Conservation (phyloP, 306 rosid species). For the Gleditsia sinensis region DNA sequence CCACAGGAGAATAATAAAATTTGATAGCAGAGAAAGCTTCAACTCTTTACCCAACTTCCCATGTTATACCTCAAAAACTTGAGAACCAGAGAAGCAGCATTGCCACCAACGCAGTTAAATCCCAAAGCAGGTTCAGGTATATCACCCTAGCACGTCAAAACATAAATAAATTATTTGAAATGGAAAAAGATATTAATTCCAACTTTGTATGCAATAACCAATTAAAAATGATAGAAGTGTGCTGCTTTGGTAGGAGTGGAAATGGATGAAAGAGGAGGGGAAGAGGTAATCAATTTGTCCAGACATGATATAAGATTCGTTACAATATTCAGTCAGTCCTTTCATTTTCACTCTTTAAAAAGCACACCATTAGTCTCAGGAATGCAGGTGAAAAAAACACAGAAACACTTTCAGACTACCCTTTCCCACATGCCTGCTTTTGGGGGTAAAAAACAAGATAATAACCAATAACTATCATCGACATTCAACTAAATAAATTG, state of each 20-base stretch:
- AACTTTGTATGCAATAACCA: neutral
- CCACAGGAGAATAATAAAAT: slow-evolving; percentile 13
- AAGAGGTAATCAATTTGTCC: neutral
- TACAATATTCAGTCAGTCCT: neutral
- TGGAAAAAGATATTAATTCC: slow-evolving; percentile 13
- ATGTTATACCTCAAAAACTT: slow-evolving; percentile 77
- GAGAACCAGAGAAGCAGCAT: slow-evolving; percentile 86
- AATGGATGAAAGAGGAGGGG: neutral
- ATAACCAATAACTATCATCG: slow-evolving; percentile 5
- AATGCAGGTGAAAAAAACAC: slow-evolving; percentile 6
- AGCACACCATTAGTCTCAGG: neutral
- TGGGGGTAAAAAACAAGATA: neutral
- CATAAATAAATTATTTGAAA: slow-evolving; percentile 30
- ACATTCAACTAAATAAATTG: slow-evolving; percentile 21
- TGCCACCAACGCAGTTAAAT: slow-evolving; percentile 94
- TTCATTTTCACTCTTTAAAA: neutral
- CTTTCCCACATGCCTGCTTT: slow-evolving; percentile 18
- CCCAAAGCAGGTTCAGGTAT: slow-evolving; percentile 83
- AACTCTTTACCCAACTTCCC: slow-evolving; percentile 4
- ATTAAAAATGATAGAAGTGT: neutral
- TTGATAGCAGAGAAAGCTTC: slow-evolving; percentile 5
- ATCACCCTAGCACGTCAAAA: slow-evolving; percentile 50
- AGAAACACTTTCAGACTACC: slow-evolving; percentile 11
- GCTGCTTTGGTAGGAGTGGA: neutral
- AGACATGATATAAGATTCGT: neutral